Percentiles rank a stretch among this genome's conserved stretches.
These are phyloP conservation scores for Trichoderma endophyticum DNA, from an alignment of 2,329 filamentous ascomycete genomes.

Conservation along the genomic window DNA sequence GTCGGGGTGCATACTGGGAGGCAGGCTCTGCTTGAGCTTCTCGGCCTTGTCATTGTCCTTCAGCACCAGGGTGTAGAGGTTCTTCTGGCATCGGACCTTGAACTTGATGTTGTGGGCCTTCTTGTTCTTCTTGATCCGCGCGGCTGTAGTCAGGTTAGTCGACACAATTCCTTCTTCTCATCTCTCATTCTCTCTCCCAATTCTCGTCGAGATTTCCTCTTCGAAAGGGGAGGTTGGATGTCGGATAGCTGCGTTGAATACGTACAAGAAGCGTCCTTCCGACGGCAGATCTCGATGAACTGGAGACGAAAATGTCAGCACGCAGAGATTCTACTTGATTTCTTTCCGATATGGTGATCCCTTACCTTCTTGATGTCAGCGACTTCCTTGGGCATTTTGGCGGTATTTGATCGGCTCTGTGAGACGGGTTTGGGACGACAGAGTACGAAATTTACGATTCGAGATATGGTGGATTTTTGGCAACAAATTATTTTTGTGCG, in stretches of 20 bases:
- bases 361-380: slow-evolving; percentile 89
- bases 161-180: slow-evolving; percentile 24
- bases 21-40: slow-evolving; percentile 99
- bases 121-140: slow-evolving; percentile 94
- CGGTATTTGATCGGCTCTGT: slow-evolving; percentile 40
- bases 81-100: slow-evolving; percentile 98
- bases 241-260: slow-evolving; percentile 34
- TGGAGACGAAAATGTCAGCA: slow-evolving; percentile 47
- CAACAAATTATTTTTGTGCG: slow-evolving; percentile 29
- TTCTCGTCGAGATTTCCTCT: not conserved
- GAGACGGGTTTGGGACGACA: slow-evolving; percentile 22
- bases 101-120: slow-evolving; percentile 95
- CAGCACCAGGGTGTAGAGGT: slow-evolving; percentile 97
- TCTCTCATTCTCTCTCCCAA: not conserved
- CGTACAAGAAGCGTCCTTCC: slow-evolving; percentile 99
- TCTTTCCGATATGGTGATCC: not conserved
- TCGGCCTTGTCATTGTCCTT: slow-evolving; percentile 99
- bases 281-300: slow-evolving; percentile 99
- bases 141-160: slow-evolving; percentile 54
- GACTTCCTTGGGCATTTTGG: slow-evolving; percentile 97
- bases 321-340: not conserved
- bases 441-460: slow-evolving; percentile 19
- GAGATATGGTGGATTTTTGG: slow-evolving; percentile 25
- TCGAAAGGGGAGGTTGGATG: not conserved
- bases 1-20: slow-evolving; percentile 71